Conservation (phyloP, 2,329 filamentous ascomycete species). For the Zymoseptoria pseudotritici region DNA sequence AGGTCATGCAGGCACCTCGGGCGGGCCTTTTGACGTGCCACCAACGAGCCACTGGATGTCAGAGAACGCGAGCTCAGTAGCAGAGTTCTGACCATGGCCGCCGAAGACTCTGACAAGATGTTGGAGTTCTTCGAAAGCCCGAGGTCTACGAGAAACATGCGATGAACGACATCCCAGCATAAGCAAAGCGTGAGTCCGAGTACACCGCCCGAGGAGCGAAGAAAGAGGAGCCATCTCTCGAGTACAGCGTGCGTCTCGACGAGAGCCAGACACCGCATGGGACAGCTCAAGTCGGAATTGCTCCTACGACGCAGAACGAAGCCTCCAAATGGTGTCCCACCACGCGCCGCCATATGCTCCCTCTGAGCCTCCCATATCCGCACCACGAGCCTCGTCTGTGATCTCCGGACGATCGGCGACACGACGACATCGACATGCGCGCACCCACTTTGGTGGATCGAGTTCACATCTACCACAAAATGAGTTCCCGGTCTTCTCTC, state of each 20-base stretch:
- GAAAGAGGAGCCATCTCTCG: background rate
- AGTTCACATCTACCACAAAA: slow-evolving; percentile 61
- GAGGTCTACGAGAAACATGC: background rate
- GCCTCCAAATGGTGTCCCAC: slow-evolving; percentile 19
- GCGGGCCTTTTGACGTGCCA: background rate
- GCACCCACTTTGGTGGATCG: slow-evolving; percentile 69
- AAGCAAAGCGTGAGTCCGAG: background rate
- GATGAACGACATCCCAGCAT: background rate
- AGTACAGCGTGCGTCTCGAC: background rate
- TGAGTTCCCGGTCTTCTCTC: slow-evolving; percentile 85
- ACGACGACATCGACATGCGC: slow-evolving; percentile 66
- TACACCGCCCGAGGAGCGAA: background rate
- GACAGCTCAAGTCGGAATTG: background rate
- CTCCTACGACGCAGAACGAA: background rate
- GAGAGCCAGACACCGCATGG: background rate
- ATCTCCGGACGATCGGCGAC: slow-evolving; percentile 52
- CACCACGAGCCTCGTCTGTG: slow-evolving; percentile 50
- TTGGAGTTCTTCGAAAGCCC: background rate
- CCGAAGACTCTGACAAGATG: background rate
- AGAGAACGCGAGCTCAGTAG: background rate
- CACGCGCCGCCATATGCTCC: slow-evolving; percentile 19
- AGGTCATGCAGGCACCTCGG: background rate
- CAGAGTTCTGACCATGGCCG: background rate
- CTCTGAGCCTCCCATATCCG: slow-evolving; percentile 15
- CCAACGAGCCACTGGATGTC: background rate